phyloP scores from a whole-genome alignment of 352 stramenopile species.

The Phytophthora lateralis region DNA sequence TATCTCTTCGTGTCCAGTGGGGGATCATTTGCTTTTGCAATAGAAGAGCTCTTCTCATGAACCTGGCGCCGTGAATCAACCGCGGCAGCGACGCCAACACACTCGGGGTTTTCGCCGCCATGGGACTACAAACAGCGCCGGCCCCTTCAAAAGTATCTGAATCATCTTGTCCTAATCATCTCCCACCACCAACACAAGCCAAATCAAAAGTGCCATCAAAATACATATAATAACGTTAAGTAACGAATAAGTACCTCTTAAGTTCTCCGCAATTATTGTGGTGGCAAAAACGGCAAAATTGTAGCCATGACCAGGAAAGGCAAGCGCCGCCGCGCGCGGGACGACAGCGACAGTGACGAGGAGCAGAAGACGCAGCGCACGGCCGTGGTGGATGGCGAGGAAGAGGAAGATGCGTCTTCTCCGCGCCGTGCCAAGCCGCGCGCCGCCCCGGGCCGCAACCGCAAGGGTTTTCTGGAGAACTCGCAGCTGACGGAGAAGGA shows the following conservation, averaged over 20 bases:
- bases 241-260: background rate
- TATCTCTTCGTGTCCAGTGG: background rate
- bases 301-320: conserved; percentile 15
- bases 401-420: conserved; percentile 1
- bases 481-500: conserved; percentile 75
- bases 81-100: conserved; percentile 5
- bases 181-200: conserved; percentile 15
- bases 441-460: conserved; percentile 17
- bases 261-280: background rate
- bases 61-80: conserved; percentile 18
- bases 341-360: conserved; percentile 26
- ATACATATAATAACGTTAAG: background rate
- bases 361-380: conserved; percentile 22
- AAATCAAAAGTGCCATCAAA: background rate
- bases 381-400: background rate
- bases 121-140: conserved; percentile 21
- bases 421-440: conserved; percentile 2
- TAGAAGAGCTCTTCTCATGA: conserved; percentile 29
- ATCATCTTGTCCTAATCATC: conserved; percentile 35
- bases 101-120: conserved; percentile 1
- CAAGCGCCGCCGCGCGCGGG: conserved; percentile 15
- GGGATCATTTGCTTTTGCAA: conserved; percentile 20
- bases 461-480: conserved; percentile 62
- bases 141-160: conserved; percentile 49
- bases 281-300: conserved; percentile 9